Evolutionary conservation across 306 rosid species (phyloP), one percentile per base, ranked within the genome.

Genomic region (Vigna radiata): DNA sequence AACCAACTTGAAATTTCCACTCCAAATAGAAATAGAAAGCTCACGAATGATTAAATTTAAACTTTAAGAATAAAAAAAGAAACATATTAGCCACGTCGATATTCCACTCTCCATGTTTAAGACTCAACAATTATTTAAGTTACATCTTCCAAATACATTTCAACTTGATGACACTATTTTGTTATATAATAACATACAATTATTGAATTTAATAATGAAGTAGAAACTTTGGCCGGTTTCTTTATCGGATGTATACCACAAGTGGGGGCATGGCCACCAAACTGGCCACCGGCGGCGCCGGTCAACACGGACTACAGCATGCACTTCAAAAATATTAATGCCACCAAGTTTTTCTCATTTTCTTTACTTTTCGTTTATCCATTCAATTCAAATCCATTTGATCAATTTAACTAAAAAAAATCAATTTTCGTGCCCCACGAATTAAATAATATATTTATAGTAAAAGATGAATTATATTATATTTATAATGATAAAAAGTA

Each of bases 281-380:
- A 78, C 86, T 31, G 80, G 69, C 43, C 31, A 78, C 83, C 73
- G 86, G 86, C 76, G 86, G 86, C 86, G 60, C 11, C 76, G 15
- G 80, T 74, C 8, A 73, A 72, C 64, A 63, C 23, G 49, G 50
- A 50, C 47, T 12, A 70, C 14, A 52, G 4, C 55, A 7, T 70
- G 63, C 65, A 39, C 49, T 62, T 63, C 15, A 58, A 46, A 59
- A 19, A 4, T 47, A 17, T 27, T 29, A 70, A 59, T 14, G 31
- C 27, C 15, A 16, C 33, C 49, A 3, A 39, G 25, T 19, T 1
- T 59, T 48, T n/a, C 3, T 50, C 3, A 8, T 2, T 59, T 16
- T 36, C 10, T 48, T 49, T 19, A 16, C 50, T 10, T 15, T 29
- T 14, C 17, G 1, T 78, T 48, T 8, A 33, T 29, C 41, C 15